phyloP scores from a whole-genome alignment of 805 yeast genomes.

The Starmerella bombi region DNA sequence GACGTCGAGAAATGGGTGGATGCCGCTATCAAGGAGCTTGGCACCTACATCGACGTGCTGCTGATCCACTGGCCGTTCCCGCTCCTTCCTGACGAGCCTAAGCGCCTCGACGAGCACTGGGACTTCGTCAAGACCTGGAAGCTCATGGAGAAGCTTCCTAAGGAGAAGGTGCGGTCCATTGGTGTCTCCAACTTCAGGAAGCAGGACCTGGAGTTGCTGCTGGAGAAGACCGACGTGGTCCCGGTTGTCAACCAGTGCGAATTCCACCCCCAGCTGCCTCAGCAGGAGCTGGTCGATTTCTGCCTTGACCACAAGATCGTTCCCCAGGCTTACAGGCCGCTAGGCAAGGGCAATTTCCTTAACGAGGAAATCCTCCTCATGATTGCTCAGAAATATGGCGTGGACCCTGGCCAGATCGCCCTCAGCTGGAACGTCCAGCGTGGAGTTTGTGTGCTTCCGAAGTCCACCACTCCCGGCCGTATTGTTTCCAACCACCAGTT shows the following conservation, averaged over 20 bases:
- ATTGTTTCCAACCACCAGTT: slow-evolving; percentile 34
- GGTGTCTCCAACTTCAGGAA: slow-evolving; percentile 61
- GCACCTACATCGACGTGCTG: slow-evolving; percentile 61
- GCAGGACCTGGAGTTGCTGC: slow-evolving; percentile 37
- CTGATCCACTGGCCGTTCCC: slow-evolving; percentile 72
- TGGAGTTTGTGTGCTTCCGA: slow-evolving; percentile 52
- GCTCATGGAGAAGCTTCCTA: slow-evolving; percentile 42
- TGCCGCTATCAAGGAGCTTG: slow-evolving; percentile 48
- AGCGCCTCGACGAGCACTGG: slow-evolving; percentile 28
- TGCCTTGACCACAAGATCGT: slow-evolving; percentile 40
- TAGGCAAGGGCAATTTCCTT: slow-evolving; percentile 45
- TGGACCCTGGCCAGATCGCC: slow-evolving; percentile 42
- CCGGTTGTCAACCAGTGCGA: slow-evolving; percentile 69
- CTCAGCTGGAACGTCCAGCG: slow-evolving; percentile 50
- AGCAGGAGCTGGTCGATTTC: slow-evolving; percentile 42
- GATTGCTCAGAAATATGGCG: slow-evolving; percentile 45
- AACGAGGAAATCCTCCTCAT: slow-evolving; percentile 37
- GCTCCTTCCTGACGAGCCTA: slow-evolving; percentile 13
- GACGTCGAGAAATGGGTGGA: slow-evolving; percentile 42
- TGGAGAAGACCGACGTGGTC: slow-evolving; percentile 34
- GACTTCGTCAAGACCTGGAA: slow-evolving; percentile 44
- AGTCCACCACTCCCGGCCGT: slow-evolving; percentile 58
- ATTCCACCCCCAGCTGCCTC: slow-evolving; percentile 59
- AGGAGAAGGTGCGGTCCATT: slow-evolving; percentile 41
- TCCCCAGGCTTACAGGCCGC: slow-evolving; percentile 65